Percentiles rank a stretch among this genome's conserved stretches.
These are phyloP conservation scores for Petasospora fabianii DNA, from an alignment of 1,139 yeast species.

Conservation along the genomic window DNA sequence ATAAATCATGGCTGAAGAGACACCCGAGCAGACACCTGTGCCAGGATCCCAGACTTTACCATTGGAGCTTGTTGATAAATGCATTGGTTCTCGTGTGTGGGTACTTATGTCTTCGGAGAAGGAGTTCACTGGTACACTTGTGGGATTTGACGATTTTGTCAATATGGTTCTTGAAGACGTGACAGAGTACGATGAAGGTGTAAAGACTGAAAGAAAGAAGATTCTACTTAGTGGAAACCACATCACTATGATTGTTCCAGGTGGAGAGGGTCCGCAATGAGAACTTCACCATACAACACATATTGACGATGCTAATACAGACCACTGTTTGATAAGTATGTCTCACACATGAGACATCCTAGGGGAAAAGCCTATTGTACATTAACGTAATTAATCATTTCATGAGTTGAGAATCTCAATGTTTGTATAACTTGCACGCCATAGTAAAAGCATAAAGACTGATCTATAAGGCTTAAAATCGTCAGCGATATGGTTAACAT, in stretches of 20 bases:
- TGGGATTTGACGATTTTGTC: conserved; percentile 94
- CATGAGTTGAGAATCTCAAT: conserved; percentile 50
- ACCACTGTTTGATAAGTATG: no score
- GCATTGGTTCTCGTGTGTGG: conserved; percentile 77
- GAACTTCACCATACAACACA: background rate
- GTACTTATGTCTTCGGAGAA: conserved; percentile 70
- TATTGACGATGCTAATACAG: no score
- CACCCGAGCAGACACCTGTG: background rate
- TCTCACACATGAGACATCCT: no score
- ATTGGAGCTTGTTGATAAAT: conserved; percentile 81
- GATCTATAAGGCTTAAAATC: conserved; percentile 65
- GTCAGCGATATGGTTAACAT: conserved; percentile 52
- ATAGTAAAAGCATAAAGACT: conserved; percentile 65
- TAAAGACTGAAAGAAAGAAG: conserved; percentile 47
- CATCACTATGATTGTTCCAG: conserved; percentile 71
- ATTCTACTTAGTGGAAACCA: conserved; percentile 87
- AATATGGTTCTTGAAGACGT: conserved; percentile 88
- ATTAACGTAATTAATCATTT: no score
- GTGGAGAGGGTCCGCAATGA: conserved; percentile 32
- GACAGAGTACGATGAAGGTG: conserved; percentile 49
- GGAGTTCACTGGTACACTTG: conserved; percentile 81
- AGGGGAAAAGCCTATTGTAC: no score
- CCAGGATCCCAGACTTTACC: conserved; percentile 46
- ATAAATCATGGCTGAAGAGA: no score
- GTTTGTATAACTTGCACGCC: conserved; percentile 65